Evolutionary conservation across 2,329 filamentous ascomycete species (phyloP), one percentile per base, ranked within the genome.

Genomic region (Hypoxylon sp.): DNA sequence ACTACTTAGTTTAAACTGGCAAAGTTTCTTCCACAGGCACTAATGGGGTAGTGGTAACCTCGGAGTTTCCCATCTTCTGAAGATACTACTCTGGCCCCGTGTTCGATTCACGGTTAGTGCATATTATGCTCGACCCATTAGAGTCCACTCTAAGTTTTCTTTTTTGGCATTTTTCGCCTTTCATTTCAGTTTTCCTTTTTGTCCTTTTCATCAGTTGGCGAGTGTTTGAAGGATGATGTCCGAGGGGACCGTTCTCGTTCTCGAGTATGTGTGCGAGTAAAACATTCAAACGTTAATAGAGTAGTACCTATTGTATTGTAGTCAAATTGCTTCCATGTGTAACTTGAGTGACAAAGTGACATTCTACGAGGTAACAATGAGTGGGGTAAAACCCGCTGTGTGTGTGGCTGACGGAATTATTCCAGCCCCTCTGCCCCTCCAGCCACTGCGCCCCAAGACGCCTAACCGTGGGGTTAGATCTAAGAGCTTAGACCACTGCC

Each of bases 41-140:
- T 69, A 69, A 69, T 69, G 67, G 67, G 67, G 67, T 69, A 69
- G 67, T 69, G 67, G 67, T 69, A 69, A 69, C 67, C 67, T 67
- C 67, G 63, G 57, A 69, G 67, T 69, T 69, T 69, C 67, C 63
- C 67, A 69, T 67, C 63, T 64, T 50, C n/a, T 58, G 55, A 65
- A 61, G 65, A 69, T 54, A 69, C 60, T 66, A 69, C 66, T 69
- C 60, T 69, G 67, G 67, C 67, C 67, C 67, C 67, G 67, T 69
- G 67, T 69, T 69, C 67, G 67, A 69, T 69, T 69, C 67, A 69
- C 67, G 67, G 67, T 69, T 69, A 69, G 63, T 69, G 67, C 67
- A 69, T 52, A 1, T 11, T 52, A 1, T n/a, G 16, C 45, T 59
- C 55, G 50, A 19, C 66, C 66, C 58, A 66, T 69, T 69, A 50